Conservation (phyloP, 768 basidiomycete species). For the Boletus subparvulus region DNA sequence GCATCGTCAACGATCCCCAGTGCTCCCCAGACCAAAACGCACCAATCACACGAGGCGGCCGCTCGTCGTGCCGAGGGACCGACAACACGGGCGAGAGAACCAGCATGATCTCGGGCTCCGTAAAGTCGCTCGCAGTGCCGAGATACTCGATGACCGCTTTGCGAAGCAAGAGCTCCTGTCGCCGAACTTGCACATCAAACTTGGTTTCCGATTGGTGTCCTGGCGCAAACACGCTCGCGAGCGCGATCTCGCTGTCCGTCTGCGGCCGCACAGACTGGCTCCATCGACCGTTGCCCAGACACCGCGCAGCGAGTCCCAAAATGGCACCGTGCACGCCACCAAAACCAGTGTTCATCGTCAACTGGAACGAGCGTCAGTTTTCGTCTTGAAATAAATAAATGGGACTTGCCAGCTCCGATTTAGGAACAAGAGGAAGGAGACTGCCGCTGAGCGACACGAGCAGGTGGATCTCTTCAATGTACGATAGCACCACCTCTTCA, state of each 20-base stretch:
- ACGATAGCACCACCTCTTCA: slow-evolving; percentile 57
- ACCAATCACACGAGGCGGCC: slow-evolving; percentile 58
- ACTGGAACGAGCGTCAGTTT: slow-evolving; percentile 31
- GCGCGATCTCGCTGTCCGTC: slow-evolving; percentile 62
- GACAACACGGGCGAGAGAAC: slow-evolving; percentile 68
- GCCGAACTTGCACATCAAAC: slow-evolving; percentile 57
- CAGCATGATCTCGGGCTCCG: slow-evolving; percentile 73
- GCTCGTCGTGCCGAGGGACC: slow-evolving; percentile 57
- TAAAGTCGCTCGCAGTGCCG: slow-evolving; percentile 70
- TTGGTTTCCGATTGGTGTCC: slow-evolving; percentile 54
- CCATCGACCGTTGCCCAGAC: slow-evolving; percentile 61
- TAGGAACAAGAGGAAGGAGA: slow-evolving; percentile 70
- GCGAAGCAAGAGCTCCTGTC: slow-evolving; percentile 56
- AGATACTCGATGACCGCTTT: slow-evolving; percentile 67
- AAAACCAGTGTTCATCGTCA: slow-evolving; percentile 72
- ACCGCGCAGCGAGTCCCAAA: slow-evolving; percentile 69
- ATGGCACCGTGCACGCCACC: slow-evolving; percentile 84
- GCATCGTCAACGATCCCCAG: not conserved
- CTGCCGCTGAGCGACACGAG: slow-evolving; percentile 69
- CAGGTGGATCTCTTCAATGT: slow-evolving; percentile 78
- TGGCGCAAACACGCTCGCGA: slow-evolving; percentile 52
- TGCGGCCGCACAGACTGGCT: slow-evolving; percentile 57
- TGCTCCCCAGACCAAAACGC: slow-evolving; percentile 15
- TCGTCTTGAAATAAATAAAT: not conserved
- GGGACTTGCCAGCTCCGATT: slow-evolving; percentile 70